Conservation (phyloP, 495 filamentous ascomycete genomes). For the Rhypophila decipiens region DNA sequence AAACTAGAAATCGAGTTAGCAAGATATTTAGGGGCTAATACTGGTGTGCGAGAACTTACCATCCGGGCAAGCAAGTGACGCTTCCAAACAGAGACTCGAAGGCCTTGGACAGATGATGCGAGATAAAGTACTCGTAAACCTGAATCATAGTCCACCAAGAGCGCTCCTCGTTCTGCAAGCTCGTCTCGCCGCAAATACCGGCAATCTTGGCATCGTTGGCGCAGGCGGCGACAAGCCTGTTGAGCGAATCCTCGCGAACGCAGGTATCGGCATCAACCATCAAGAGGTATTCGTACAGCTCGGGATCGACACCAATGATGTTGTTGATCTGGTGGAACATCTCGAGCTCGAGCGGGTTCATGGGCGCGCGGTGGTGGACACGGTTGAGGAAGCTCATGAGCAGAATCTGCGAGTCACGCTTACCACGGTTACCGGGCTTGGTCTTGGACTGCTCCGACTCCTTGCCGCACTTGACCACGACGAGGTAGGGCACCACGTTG, state of each 20-base stretch:
- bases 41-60: not conserved
- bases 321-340: conserved; percentile 99
- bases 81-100: conserved; percentile 94
- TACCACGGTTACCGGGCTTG: conserved; percentile 96
- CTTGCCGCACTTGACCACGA: conserved; percentile 95
- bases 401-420: conserved; percentile 91
- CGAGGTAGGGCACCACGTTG: conserved; percentile 93
- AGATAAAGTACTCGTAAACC: conserved; percentile 98
- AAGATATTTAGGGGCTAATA: not conserved
- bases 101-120: conserved; percentile 86
- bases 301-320: conserved; percentile 94
- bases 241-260: conserved; percentile 87
- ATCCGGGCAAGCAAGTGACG: conserved; percentile 45
- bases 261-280: conserved; percentile 98
- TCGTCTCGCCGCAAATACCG: conserved; percentile 96
- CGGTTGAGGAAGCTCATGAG: conserved; percentile 89
- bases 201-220: conserved; percentile 93
- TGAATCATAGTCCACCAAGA: conserved; percentile 99
- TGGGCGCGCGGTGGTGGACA: conserved; percentile 86
- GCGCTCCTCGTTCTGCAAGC: conserved; percentile 86
- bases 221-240: conserved; percentile 86
- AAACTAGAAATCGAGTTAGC: conserved; percentile 59
- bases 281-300: conserved; percentile 93
- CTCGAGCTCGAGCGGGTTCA: conserved; percentile 93
- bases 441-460: conserved; percentile 86